Evolutionary conservation across 2,329 filamentous ascomycete species (phyloP).

Genomic region (Daldinia sp.): DNA sequence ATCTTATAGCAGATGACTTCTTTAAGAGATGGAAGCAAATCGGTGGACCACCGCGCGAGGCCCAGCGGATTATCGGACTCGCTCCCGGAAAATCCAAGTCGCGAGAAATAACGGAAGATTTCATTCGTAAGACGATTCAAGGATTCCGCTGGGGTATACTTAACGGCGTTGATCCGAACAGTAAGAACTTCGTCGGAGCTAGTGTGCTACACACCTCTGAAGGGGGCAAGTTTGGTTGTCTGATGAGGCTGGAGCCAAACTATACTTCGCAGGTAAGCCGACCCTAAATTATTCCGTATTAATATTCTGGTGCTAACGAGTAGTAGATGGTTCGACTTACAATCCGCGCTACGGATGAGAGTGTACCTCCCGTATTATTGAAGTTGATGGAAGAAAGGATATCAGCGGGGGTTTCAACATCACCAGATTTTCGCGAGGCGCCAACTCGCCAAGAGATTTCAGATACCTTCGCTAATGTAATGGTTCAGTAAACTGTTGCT

Average conservation of each 20-base stretch:
- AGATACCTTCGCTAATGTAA: conserved; percentile 63
- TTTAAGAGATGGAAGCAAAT: conserved; percentile 99
- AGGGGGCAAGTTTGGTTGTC: conserved; percentile 90
- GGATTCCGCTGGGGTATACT: conserved; percentile 92
- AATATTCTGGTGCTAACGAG: conserved; percentile 26
- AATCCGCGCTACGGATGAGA: conserved; percentile 91
- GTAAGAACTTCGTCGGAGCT: conserved; percentile 91
- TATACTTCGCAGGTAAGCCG: conserved; percentile 82
- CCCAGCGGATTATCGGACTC: conserved; percentile 84
- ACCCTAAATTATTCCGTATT: neutral
- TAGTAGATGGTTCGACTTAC: conserved; percentile 88
- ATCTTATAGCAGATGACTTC: conserved; percentile 89
- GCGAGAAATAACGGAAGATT: conserved; percentile 72
- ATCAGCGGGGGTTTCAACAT: conserved; percentile 59
- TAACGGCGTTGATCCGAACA: conserved; percentile 87
- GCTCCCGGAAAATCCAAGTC: conserved; percentile 61
- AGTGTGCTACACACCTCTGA: conserved; percentile 84
- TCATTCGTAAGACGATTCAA: conserved; percentile 76
- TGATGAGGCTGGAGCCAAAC: conserved; percentile 94
- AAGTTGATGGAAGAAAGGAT: conserved; percentile 89
- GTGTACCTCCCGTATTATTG: conserved; percentile 79
- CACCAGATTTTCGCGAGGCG: conserved; percentile 50
- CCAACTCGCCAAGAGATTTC: conserved; percentile 61
- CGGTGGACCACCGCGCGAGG: conserved; percentile 84
- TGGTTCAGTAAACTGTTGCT: conserved; percentile 53